A percentile compares a stretch with the other conserved stretches of the same genome.
phyloP scores from a whole-genome alignment of 202 grass and related monocot genomes.

The Brachypodium distachyon region DNA sequence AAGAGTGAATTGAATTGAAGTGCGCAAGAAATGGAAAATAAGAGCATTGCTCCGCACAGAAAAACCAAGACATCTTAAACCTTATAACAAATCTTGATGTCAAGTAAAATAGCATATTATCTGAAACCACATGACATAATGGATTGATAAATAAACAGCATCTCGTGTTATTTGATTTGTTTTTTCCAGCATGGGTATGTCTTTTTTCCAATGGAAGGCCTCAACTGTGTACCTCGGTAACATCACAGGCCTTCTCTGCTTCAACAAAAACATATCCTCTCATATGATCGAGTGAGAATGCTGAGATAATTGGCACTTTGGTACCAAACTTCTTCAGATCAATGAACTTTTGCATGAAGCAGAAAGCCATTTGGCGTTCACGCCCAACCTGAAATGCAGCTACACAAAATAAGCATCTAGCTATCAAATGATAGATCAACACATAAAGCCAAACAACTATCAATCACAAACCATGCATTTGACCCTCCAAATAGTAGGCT shows the following conservation, averaged over 20 bases:
- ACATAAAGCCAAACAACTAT: not conserved
- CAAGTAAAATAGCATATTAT: not conserved
- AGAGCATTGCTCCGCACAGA: not conserved
- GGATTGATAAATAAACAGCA: not conserved
- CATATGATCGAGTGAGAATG: slow-evolving; percentile 84
- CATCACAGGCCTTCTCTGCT: slow-evolving; percentile 86
- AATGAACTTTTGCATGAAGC: slow-evolving; percentile 95
- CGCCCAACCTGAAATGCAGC: slow-evolving; percentile 66
- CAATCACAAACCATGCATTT: slow-evolving; percentile 81
- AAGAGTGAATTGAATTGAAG: not conserved
- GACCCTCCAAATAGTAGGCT: slow-evolving; percentile 73
- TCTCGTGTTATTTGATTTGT: not conserved
- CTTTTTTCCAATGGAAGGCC: not conserved
- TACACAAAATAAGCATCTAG: slow-evolving; percentile 8
- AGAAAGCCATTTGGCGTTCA: slow-evolving; percentile 81
- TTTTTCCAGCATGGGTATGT: not conserved
- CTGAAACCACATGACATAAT: not conserved
- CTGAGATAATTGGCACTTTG: slow-evolving; percentile 77
- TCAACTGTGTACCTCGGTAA: slow-evolving; percentile 61
- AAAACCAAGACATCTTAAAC: slow-evolving; percentile 1
- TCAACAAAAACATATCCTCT: slow-evolving; percentile 93
- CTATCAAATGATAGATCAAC: not conserved
- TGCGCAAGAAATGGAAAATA: not conserved
- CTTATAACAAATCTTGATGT: not conserved
- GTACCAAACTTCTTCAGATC: slow-evolving; percentile 59